Conservation (phyloP, 768 basidiomycete species). For the Hydnomerulius pinastri region DNA sequence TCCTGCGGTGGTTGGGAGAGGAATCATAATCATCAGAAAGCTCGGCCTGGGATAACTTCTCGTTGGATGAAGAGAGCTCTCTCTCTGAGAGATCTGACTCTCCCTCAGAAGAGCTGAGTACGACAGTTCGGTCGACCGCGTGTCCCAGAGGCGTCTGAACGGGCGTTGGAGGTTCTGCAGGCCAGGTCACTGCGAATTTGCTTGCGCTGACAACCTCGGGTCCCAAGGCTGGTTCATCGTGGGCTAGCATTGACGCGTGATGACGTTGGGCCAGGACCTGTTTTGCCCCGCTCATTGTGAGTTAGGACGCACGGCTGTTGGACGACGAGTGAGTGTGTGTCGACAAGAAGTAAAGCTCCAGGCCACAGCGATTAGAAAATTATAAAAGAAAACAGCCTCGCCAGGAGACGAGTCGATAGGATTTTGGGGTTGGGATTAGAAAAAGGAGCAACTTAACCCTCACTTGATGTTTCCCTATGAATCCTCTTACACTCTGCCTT, state of each 20-base stretch:
- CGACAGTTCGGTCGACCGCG: constrained; percentile 39
- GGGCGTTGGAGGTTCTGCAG: constrained; percentile 44
- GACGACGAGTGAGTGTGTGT: neutral
- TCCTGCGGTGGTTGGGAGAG: constrained; percentile 24
- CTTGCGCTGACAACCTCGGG: constrained; percentile 50
- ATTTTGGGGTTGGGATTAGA: constrained; percentile 12
- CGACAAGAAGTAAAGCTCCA: constrained; percentile 18
- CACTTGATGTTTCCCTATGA: constrained; percentile 30
- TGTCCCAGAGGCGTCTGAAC: constrained; percentile 35
- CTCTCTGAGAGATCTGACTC: constrained; percentile 55
- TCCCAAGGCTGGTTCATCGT: constrained; percentile 44
- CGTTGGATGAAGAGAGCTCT: constrained; percentile 31
- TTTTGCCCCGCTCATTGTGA: constrained; percentile 31
- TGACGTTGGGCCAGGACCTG: constrained; percentile 53
- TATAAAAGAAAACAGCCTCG: constrained; percentile 21
- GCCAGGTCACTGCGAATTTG: constrained; percentile 65
- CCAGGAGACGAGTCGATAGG: constrained; percentile 26
- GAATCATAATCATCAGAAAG: constrained; percentile 34
- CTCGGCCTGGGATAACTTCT: constrained; percentile 33
- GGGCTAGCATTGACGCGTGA: constrained; percentile 37
- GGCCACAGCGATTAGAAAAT: constrained; percentile 11
- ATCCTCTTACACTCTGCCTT: constrained; percentile 14
- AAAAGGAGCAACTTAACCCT: constrained; percentile 21
- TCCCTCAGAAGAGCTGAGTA: constrained; percentile 51
- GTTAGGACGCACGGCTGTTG: neutral